A percentile compares a stretch with the other conserved stretches of the same genome.
These are phyloP conservation scores for Paracoccidioides brasiliensis DNA, from an alignment of 2,329 filamentous ascomycete species.

Conservation along the genomic window DNA sequence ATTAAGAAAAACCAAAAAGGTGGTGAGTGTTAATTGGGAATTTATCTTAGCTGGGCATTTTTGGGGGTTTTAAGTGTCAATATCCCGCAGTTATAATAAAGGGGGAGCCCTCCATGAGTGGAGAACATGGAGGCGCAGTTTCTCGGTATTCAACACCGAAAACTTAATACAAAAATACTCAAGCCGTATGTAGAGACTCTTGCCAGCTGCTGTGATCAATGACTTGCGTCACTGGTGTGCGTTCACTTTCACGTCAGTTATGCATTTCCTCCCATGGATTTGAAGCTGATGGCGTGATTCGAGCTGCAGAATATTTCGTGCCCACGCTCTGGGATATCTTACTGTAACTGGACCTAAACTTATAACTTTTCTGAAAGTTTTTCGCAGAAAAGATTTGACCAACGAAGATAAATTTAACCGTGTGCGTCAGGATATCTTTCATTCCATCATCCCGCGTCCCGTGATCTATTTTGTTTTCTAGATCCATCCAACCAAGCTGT, in stretches of 20 bases:
- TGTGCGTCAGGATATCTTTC: slow-evolving; percentile 18
- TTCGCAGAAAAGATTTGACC: slow-evolving; percentile 22
- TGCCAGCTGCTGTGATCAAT: background rate
- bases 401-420: slow-evolving; percentile 22
- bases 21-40: background rate
- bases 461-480: background rate
- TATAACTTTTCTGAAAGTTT: slow-evolving; percentile 24
- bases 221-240: background rate
- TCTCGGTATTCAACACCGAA: background rate
- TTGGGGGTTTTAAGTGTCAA: no score
- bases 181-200: slow-evolving; percentile 1
- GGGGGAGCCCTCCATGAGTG: background rate
- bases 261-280: background rate
- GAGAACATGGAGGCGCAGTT: background rate
- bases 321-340: slow-evolving; percentile 37
- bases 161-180: background rate
- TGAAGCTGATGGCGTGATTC: background rate
- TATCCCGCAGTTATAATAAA: background rate
- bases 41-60: background rate
- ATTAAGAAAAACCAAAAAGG: no score
- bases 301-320: slow-evolving; percentile 27
- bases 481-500: slow-evolving; percentile 3
- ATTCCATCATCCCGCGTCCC: background rate
- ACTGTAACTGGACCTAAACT: slow-evolving; percentile 36
- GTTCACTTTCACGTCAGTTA: background rate